A percentile compares a stretch with the other conserved stretches of the same genome.
Evolutionary conservation across 2,329 filamentous ascomycete species (phyloP).

Genomic region (Chrysoporthe deuterocubensis): DNA sequence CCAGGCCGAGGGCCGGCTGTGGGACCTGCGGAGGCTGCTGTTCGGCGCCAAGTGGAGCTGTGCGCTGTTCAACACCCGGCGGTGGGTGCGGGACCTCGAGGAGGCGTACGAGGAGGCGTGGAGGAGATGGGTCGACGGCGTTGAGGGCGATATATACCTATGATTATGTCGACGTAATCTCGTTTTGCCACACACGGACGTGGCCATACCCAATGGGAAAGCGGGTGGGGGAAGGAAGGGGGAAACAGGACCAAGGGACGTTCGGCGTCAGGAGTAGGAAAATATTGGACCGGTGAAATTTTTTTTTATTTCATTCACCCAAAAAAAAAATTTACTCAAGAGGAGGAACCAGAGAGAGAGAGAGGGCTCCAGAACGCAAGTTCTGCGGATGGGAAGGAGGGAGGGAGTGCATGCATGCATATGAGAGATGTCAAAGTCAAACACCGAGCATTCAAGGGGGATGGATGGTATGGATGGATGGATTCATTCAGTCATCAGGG

Average conservation of each 20-base stretch:
- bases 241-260: neutral
- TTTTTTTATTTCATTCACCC: neutral
- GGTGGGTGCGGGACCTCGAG: constrained; percentile 92
- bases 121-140: constrained; percentile 82
- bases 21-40: constrained; percentile 77
- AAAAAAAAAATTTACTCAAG: neutral
- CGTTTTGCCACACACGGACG: neutral
- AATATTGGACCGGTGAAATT: neutral
- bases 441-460: neutral
- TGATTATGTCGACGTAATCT: constrained; percentile 31
- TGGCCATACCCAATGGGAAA: neutral
- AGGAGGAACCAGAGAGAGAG: constrained; percentile 9
- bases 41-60: constrained; percentile 86
- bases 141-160: constrained; percentile 93
- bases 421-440: neutral
- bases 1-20: constrained; percentile 69
- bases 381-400: constrained; percentile 14
- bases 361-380: constrained; percentile 19
- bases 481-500: too few relatives aligned
- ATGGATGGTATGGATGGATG: too few relatives aligned
- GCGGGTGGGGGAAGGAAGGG: too few relatives aligned
- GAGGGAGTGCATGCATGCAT: neutral
- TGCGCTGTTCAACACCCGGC: constrained; percentile 84
- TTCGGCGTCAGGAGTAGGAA: constrained; percentile 11
- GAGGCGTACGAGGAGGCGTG: constrained; percentile 87